Conservation (phyloP, 1,139 yeast species). For the Pneumocystis murina region DNA sequence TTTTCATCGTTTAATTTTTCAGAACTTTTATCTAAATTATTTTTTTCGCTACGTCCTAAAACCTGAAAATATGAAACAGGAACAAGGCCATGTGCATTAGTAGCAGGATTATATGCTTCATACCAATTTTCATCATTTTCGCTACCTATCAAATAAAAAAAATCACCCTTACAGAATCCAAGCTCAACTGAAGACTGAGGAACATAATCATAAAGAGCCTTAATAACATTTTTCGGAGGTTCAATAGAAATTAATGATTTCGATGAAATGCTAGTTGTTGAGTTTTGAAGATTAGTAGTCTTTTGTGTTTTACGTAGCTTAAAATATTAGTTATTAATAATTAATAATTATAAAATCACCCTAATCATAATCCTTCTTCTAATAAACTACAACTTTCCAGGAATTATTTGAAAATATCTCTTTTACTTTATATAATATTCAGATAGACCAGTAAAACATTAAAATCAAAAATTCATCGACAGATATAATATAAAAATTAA, state of each 20-base stretch:
- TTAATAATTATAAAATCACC: neutral
- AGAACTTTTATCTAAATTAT: conserved; percentile 1
- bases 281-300: neutral
- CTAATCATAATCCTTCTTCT: neutral
- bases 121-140: conserved; percentile 61
- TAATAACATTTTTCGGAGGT: conserved; percentile 33
- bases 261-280: neutral
- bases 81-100: conserved; percentile 67
- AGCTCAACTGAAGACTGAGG: conserved; percentile 78
- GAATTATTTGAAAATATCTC: neutral
- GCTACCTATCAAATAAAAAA: conserved; percentile 61
- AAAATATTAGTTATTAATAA: neutral
- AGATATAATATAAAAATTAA: neutral
- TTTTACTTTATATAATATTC: neutral
- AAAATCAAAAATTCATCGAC: neutral
- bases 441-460: neutral
- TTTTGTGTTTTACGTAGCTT: neutral
- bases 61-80: conserved; percentile 75
- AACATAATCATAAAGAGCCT: conserved; percentile 61
- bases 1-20: conserved; percentile 5
- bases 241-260: conserved; percentile 8
- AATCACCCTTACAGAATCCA: conserved; percentile 66
- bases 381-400: neutral
- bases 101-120: conserved; percentile 78
- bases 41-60: conserved; percentile 25